A percentile compares a stretch with the other conserved stretches of the same genome.
Conservation (phyloP, 768 basidiomycete species). For the Amanita subjunquillea region DNA sequence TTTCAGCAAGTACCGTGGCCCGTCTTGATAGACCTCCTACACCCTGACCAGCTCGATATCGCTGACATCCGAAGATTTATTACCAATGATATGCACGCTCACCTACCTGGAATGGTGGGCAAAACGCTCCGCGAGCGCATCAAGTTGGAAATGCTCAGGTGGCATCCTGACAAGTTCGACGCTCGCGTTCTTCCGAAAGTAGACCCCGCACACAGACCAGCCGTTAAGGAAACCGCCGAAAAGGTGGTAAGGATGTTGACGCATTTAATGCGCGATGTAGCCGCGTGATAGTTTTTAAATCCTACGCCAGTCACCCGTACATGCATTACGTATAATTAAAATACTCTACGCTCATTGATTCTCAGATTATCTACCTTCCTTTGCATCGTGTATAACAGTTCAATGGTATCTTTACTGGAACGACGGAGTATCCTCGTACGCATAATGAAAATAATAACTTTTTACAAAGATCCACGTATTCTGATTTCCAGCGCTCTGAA, state of each 20-base stretch:
- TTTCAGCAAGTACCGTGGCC: slow-evolving; percentile 37
- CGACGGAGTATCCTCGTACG: neutral
- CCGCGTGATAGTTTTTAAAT: neutral
- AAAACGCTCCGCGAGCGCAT: slow-evolving; percentile 25
- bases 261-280: neutral
- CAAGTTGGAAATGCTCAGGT: slow-evolving; percentile 36
- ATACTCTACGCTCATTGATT: neutral
- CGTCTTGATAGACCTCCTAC: slow-evolving; percentile 13
- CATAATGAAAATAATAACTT: neutral
- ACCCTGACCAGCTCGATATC: slow-evolving; percentile 23
- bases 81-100: slow-evolving; percentile 13
- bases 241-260: slow-evolving; percentile 31
- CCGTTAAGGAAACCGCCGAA: slow-evolving; percentile 26
- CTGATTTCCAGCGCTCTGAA: slow-evolving; percentile 41
- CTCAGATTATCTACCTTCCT: neutral
- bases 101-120: slow-evolving; percentile 15
- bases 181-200: slow-evolving; percentile 24
- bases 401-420: neutral
- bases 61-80: slow-evolving; percentile 27
- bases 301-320: neutral
- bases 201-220: slow-evolving; percentile 17
- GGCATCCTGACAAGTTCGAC: slow-evolving; percentile 48
- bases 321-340: neutral
- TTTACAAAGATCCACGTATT: slow-evolving; percentile 11
- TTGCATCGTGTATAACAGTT: neutral